phyloP scores from a whole-genome alignment of 345 rosid species.

The Toxicodendron radicans region DNA sequence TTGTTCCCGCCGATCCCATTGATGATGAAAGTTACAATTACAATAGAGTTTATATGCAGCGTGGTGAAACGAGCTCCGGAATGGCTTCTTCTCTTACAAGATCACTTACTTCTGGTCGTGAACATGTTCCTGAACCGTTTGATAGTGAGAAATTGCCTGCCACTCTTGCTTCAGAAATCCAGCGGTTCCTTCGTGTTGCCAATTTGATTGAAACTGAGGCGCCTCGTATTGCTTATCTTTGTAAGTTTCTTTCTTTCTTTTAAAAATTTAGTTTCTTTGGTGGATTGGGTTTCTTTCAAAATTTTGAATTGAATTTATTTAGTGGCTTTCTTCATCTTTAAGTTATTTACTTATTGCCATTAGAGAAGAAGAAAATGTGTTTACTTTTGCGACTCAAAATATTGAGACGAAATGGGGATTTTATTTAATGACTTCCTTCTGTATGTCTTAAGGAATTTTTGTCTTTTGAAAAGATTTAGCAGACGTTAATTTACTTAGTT shows the following conservation, averaged over 20 bases:
- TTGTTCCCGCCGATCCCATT: slow-evolving; percentile 64
- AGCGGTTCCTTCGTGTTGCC: slow-evolving; percentile 85
- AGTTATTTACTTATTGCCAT: no score
- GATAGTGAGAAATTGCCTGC: slow-evolving; percentile 93
- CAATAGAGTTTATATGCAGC: slow-evolving; percentile 11
- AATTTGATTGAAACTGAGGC: slow-evolving; percentile 61
- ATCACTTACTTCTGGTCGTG: slow-evolving; percentile 34
- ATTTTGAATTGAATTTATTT: not conserved
- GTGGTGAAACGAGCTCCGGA: not conserved
- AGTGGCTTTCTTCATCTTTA: not conserved
- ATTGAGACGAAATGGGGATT: no score
- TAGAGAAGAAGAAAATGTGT: no score
- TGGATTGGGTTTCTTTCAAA: not conserved
- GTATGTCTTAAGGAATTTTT: no score
- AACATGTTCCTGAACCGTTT: slow-evolving; percentile 57
- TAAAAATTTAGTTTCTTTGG: not conserved
- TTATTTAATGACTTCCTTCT: no score
- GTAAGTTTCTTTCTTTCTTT: slow-evolving; percentile 35
- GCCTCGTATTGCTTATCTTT: slow-evolving; percentile 86
- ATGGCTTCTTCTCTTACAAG: slow-evolving; percentile 9
- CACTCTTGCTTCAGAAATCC: slow-evolving; percentile 69
- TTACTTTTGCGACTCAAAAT: no score
- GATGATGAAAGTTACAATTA: slow-evolving; percentile 15
- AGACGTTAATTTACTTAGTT: no score
- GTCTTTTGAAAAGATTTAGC: no score